Evolutionary conservation across 177 flowering plant genomes (phyloP).

Genomic region (Vitis hybrid): DNA sequence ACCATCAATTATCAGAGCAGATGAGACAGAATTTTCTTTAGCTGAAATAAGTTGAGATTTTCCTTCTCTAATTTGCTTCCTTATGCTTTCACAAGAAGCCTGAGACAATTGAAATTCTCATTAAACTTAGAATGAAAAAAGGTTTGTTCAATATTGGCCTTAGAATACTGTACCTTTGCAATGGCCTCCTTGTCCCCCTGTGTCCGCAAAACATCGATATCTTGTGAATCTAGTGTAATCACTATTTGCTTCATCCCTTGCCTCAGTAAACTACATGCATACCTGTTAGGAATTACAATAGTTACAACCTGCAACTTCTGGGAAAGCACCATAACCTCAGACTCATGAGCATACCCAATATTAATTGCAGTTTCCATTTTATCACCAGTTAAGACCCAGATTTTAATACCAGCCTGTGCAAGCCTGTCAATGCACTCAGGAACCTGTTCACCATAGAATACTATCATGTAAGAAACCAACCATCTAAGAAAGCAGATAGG

Average conservation of each 20-base stretch:
- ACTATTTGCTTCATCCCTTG: constrained; percentile 72
- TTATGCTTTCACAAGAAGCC: constrained; percentile 64
- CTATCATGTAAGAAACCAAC: too few species aligned
- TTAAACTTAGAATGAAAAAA: not conserved
- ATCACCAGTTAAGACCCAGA: constrained; percentile 93
- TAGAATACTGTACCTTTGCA: constrained; percentile 48
- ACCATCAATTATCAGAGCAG: constrained; percentile 78
- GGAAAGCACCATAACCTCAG: not conserved
- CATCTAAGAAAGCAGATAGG: too few species aligned
- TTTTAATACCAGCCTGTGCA: constrained; percentile 67
- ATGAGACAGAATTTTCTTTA: constrained; percentile 31
- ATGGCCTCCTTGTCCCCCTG: constrained; percentile 62
- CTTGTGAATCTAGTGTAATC: constrained; percentile 64
- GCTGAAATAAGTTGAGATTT: constrained; percentile 37
- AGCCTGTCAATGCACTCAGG: constrained; percentile 86
- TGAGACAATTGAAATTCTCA: constrained; percentile 20
- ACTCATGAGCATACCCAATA: constrained; percentile 59
- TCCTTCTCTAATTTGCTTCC: constrained; percentile 56
- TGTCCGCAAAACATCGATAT: constrained; percentile 57
- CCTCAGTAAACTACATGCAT: constrained; percentile 78
- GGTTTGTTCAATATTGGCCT: not conserved
- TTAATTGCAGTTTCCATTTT: constrained; percentile 90
- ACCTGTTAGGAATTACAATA: constrained; percentile 42
- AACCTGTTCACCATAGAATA: constrained; percentile 41
- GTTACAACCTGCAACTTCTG: constrained; percentile 7